Evolutionary conservation across 2,329 filamentous ascomycete species (phyloP).

Genomic region (Hyphodiscus sp.): DNA sequence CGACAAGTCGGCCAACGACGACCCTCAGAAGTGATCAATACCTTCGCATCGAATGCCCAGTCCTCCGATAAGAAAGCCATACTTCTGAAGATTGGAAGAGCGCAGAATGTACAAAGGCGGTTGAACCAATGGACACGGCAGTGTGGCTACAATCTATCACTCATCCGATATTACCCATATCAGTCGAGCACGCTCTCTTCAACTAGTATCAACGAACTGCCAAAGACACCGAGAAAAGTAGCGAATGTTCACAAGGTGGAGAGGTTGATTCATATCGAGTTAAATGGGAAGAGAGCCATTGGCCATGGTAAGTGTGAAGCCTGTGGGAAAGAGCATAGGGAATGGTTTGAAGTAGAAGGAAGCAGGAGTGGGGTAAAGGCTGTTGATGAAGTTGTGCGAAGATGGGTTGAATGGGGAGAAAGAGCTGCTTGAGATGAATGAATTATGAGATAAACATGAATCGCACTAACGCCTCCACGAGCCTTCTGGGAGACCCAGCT

Average conservation of each 20-base stretch:
- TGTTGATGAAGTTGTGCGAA: slow-evolving; percentile 67
- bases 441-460: not conserved
- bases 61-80: slow-evolving; percentile 48
- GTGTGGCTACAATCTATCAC: slow-evolving; percentile 80
- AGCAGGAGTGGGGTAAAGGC: slow-evolving; percentile 60
- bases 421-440: slow-evolving; percentile 11
- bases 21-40: slow-evolving; percentile 49
- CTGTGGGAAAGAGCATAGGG: slow-evolving; percentile 80
- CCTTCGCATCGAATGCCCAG: slow-evolving; percentile 37
- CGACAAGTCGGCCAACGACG: slow-evolving; percentile 33
- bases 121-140: slow-evolving; percentile 92
- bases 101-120: slow-evolving; percentile 79
- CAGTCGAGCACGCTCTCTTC: slow-evolving; percentile 28
- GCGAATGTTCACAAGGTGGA: slow-evolving; percentile 85
- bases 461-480: not conserved
- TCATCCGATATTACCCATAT: slow-evolving; percentile 91
- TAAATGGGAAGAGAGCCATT: slow-evolving; percentile 54
- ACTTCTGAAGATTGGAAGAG: slow-evolving; percentile 60
- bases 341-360: slow-evolving; percentile 92
- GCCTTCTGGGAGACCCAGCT: no score
- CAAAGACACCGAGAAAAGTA: slow-evolving; percentile 57
- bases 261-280: slow-evolving; percentile 81
- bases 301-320: slow-evolving; percentile 56
- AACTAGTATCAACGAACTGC: slow-evolving; percentile 17
- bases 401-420: slow-evolving; percentile 73